Percentiles rank a stretch among this genome's conserved stretches.
These are phyloP conservation scores for Eragrostis curvula DNA, from an alignment of 176 grass and related monocot genomes.

Conservation along the genomic window DNA sequence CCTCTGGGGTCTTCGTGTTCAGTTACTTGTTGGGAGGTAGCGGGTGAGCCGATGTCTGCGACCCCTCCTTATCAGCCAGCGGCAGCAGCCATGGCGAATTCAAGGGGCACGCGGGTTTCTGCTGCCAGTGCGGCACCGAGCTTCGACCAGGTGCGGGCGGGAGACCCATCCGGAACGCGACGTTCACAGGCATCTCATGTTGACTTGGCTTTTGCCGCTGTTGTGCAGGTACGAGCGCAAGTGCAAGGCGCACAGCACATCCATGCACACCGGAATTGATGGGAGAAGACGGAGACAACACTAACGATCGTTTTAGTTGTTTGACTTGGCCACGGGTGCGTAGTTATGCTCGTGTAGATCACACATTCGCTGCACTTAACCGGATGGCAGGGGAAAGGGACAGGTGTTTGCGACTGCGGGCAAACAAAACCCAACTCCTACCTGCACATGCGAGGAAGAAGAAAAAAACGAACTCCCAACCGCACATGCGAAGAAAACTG, in stretches of 20 bases:
- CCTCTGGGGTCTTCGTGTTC: background rate
- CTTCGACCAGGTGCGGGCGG: background rate
- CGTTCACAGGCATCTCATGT: background rate
- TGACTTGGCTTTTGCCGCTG: too few relatives aligned
- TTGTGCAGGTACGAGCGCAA: too few relatives aligned
- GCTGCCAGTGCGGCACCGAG: background rate
- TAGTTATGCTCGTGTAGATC: background rate
- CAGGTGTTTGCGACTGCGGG: background rate
- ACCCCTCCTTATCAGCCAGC: background rate
- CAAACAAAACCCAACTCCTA: background rate
- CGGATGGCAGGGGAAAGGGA: background rate
- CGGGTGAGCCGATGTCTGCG: conserved; percentile 11
- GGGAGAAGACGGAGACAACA: background rate
- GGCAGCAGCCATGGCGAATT: background rate
- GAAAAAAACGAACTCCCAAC: background rate
- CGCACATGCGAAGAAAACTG: background rate
- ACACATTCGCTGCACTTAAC: background rate
- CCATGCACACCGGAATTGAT: too few relatives aligned
- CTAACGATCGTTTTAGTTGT: background rate
- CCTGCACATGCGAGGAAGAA: background rate
- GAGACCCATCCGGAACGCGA: too few relatives aligned
- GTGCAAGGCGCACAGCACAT: too few relatives aligned
- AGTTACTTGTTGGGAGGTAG: conserved; percentile 41
- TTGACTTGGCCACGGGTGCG: background rate
- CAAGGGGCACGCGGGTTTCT: conserved; percentile 16